Base-by-base conservation (phyloP, 192 early-diverging fungal species). In the Mycoemilia scoparia region DNA sequence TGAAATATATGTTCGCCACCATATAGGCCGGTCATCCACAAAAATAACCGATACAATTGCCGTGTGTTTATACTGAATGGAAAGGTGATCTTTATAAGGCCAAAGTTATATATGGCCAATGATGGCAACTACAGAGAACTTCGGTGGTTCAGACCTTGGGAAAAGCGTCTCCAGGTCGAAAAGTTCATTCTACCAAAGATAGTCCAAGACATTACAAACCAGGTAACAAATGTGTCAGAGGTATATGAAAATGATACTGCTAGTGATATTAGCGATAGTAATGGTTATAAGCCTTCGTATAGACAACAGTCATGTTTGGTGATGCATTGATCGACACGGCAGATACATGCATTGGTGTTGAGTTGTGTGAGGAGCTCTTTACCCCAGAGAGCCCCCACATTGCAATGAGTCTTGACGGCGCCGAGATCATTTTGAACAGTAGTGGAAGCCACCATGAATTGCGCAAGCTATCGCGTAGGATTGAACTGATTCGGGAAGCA, bases 41-140 rank as follows among this genome's bases (percentile, higher is more conserved):
- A 85, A 54, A 71, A 75, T 47, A 70, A 80, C 21, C 82, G 82
- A 34, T 99, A 96, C 70, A 99, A 99, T 64, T 96, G 91, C 57
- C 80, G 90, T n/a, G 65, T 99, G 11, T 53, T 96, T 13, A 66
- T 91, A 21, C 60, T 71, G 17, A 68, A 93, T 51, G 61, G 71
- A 1, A 64, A 71, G 40, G 84, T 99, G 34, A 61, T 95, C 9
- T 51, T 99, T 48, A 96, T 99, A 29, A 74, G 95, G 2, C 95
- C 95, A n/a, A 99, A 99, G 46, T 69, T 91, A 60, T 78, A 67
- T 40, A 41, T 99, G 46, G 95, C 95, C 12, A 95, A 96, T 44
- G 92, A 96, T 48, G 91, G 92, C 12, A 96, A 96, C 51, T 99
- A 99, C 59, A 79, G 91, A 20, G 95, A 99, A 53, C 38, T 78